Evolutionary conservation across 805 yeast genomes (phyloP), one percentile per base, ranked within the genome.

Genomic region (Saturnispora hagleri): DNA sequence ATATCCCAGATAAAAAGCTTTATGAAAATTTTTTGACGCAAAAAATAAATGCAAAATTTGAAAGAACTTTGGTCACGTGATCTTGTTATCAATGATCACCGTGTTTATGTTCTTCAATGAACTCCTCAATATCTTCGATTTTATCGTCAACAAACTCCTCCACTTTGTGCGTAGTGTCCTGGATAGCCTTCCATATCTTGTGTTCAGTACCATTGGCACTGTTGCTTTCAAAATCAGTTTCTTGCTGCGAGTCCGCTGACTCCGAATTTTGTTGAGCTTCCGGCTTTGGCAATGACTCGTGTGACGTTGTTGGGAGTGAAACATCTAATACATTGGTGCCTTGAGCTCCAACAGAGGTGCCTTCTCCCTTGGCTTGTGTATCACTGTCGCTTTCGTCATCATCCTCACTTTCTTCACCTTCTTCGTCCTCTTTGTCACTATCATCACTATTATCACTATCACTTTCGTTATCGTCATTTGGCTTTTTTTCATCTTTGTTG

Each of bases 381-480:
- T 38, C 26, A 9, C 13, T 44, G 5, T 22, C 36, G 6, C 26
- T 46, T 10, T 41, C 36, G 13, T 47, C 17, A 18, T 24, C 34
- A 12, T 47, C 41, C 2, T 36, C 51, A 3, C 55, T 27, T 3
- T 53, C 33, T n/a, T 48, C 49, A 15, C 28, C 31, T 17, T 47
- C 46, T 7, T 36, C 17, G 17, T 22, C 47, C n/a, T 38, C 46
- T 26, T 40, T 17, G 7, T 36, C 44, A 20, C 9, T 5, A 15
- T 28, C 33, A 15, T 26, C 51, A 31, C 28, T 15, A 22, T 51
- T 52, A 5, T 31, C 48, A 3, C 54, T 26, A 5, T 53, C 52
- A 33, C 58, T 58, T 40, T 51, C 57, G 13, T 26, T 38, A 15
- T 33, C 48, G 3, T 45, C 45, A 26, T 40, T 31, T 27, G 13